phyloP scores from a whole-genome alignment of 139 green algal species.

The Zygnema circumcarinatum region DNA sequence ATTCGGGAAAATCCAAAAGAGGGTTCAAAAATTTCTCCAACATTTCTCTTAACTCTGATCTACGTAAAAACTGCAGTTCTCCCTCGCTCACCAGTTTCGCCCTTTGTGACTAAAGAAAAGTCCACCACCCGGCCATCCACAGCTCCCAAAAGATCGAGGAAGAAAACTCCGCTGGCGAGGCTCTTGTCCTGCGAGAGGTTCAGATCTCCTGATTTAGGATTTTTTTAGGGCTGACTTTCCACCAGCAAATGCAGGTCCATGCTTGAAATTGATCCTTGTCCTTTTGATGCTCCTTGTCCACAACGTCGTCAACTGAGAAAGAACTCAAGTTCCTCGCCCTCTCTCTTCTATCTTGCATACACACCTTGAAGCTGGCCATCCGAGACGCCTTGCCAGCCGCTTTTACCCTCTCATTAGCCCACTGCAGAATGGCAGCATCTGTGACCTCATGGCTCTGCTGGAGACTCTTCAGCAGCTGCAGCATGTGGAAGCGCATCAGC shows the following conservation, averaged over 20 bases:
- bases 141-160: constrained; percentile 67
- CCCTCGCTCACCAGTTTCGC: constrained; percentile 41
- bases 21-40: too few relatives aligned
- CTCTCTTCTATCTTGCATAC: too few relatives aligned
- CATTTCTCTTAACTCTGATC: too few relatives aligned
- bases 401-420: constrained; percentile 65
- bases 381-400: constrained; percentile 36
- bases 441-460: constrained; percentile 43
- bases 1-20: too few relatives aligned
- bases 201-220: too few relatives aligned
- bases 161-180: constrained; percentile 57
- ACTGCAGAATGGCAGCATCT: constrained; percentile 64
- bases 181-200: constrained; percentile 49
- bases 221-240: neutral
- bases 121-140: constrained; percentile 61
- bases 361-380: constrained; percentile 59
- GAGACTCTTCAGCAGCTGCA: constrained; percentile 59
- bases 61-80: too few relatives aligned
- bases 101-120: constrained; percentile 55
- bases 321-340: too few relatives aligned
- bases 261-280: too few relatives aligned
- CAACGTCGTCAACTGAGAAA: too few relatives aligned
- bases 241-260: constrained; percentile 5
- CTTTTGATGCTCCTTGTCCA: too few relatives aligned
- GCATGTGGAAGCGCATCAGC: constrained; percentile 66